A percentile compares a stretch with the other conserved stretches of the same genome.
phyloP scores from a whole-genome alignment of 1,284 basidiomycete genomes.

The Volvariella surrecta region DNA sequence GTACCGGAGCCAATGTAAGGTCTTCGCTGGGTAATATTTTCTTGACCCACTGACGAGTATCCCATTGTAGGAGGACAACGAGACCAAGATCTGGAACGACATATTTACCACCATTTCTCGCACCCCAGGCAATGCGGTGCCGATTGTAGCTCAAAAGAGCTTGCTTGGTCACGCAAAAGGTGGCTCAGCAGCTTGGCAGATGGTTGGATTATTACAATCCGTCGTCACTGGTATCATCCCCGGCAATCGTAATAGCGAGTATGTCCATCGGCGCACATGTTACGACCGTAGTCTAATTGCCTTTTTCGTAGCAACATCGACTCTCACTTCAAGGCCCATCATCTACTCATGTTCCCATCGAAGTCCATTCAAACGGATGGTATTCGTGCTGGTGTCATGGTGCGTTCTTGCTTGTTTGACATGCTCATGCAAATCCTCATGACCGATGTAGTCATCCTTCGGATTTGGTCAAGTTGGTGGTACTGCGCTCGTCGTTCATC shows the following conservation, averaged over 20 bases:
- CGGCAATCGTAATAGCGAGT: constrained; percentile 96
- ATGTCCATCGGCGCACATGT: constrained; percentile 22
- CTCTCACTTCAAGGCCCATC: constrained; percentile 84
- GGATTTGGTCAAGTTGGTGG: constrained; percentile 99
- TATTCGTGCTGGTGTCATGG: constrained; percentile 86
- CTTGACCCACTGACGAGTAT: no score
- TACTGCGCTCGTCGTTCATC: constrained; percentile 82
- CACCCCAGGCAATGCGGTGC: constrained; percentile 90
- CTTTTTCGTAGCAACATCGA: constrained; percentile 72
- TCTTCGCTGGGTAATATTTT: constrained; percentile 2
- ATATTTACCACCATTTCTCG: constrained; percentile 85
- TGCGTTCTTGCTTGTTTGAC: constrained; percentile 20
- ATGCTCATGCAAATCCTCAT: constrained; percentile 13
- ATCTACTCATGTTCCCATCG: constrained; percentile 94
- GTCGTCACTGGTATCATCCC: constrained; percentile 85
- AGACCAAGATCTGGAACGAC: constrained; percentile 94
- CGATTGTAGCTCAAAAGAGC: constrained; percentile 96
- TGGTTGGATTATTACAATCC: constrained; percentile 88
- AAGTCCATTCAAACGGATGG: constrained; percentile 92
- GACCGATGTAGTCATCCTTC: constrained; percentile 71
- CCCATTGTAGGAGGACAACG: constrained; percentile 78
- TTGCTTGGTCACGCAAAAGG: constrained; percentile 95
- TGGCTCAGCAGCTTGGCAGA: constrained; percentile 96
- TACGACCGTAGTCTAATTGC: constrained; percentile 14
- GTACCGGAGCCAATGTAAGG: constrained; percentile 85